A percentile compares a stretch with the other conserved stretches of the same genome.
phyloP scores from a whole-genome alignment of 768 basidiomycete species.

The Pleurotus djamor region DNA sequence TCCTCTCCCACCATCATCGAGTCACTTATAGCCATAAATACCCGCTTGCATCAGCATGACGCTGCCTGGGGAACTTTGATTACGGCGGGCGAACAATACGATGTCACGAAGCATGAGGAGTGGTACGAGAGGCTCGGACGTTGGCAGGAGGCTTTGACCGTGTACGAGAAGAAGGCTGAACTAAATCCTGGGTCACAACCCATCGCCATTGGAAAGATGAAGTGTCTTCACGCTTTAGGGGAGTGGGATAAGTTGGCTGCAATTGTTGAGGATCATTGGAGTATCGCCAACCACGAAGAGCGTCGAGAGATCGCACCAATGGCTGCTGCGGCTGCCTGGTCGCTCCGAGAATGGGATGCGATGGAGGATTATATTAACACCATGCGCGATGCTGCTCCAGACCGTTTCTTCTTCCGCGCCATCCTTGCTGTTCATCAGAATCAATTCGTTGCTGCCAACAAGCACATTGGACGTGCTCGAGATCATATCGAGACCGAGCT shows the following conservation, averaged over 20 bases:
- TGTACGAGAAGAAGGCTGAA: conserved; percentile 78
- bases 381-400: conserved; percentile 91
- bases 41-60: conserved; percentile 93
- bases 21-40: conserved; percentile 94
- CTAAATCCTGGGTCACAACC: conserved; percentile 77
- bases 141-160: conserved; percentile 91
- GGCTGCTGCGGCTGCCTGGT: conserved; percentile 98
- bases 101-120: conserved; percentile 90
- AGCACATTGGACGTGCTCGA: conserved; percentile 89
- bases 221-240: conserved; percentile 93
- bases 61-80: conserved; percentile 97
- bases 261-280: conserved; percentile 89
- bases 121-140: conserved; percentile 97
- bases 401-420: conserved; percentile 94
- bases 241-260: conserved; percentile 93
- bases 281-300: conserved; percentile 77
- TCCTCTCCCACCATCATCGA: conserved; percentile 91
- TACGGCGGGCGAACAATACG: conserved; percentile 86
- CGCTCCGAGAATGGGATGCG: conserved; percentile 92
- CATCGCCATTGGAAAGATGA: conserved; percentile 87
- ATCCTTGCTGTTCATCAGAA: conserved; percentile 96
- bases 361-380: conserved; percentile 97
- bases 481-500: conserved; percentile 91
- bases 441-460: conserved; percentile 87
- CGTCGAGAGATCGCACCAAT: conserved; percentile 92